These are phyloP conservation scores for Cladochytrium replicatum DNA, from an alignment of 192 early-diverging fungal genomes.

Conservation along the genomic window DNA sequence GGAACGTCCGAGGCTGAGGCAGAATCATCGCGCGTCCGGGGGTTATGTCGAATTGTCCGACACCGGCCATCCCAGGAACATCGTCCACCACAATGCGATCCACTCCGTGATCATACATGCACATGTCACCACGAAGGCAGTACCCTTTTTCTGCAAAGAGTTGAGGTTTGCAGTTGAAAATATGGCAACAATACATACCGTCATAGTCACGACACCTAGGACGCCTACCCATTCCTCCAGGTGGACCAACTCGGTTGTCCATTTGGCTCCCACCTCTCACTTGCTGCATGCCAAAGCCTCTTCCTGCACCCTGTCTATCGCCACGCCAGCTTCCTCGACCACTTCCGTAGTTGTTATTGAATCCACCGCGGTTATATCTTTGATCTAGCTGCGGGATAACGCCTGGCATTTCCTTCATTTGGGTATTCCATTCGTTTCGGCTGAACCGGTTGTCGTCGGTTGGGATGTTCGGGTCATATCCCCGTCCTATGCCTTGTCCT, in stretches of 20 bases:
- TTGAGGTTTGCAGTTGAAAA: background rate
- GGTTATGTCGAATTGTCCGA: too few species aligned
- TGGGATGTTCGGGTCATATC: too few species aligned
- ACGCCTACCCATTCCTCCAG: slow-evolving; percentile 19
- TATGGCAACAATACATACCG: slow-evolving; percentile 33
- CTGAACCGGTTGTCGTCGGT: slow-evolving; percentile 5
- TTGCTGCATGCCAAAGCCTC: too few species aligned
- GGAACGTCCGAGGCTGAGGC: too few species aligned
- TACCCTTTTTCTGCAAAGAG: slow-evolving; percentile 73
- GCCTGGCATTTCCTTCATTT: slow-evolving; percentile 8
- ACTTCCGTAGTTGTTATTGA: slow-evolving; percentile 1
- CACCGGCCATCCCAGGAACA: too few species aligned
- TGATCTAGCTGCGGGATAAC: too few species aligned
- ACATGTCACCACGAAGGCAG: slow-evolving; percentile 71
- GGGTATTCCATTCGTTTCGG: slow-evolving; percentile 1
- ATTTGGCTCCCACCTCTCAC: slow-evolving; percentile 2
- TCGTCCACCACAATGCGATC: slow-evolving; percentile 62
- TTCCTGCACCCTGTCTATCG: too few species aligned
- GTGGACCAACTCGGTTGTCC: slow-evolving; percentile 1
- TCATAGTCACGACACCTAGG: slow-evolving; percentile 69
- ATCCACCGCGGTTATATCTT: slow-evolving; percentile 1
- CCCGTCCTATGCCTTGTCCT: too few species aligned
- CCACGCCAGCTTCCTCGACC: background rate
- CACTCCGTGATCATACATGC: slow-evolving; percentile 66
- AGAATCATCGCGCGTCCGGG: too few species aligned